phyloP scores from a whole-genome alignment of 116 monocot species.

The Trichopus zeylanicus region DNA sequence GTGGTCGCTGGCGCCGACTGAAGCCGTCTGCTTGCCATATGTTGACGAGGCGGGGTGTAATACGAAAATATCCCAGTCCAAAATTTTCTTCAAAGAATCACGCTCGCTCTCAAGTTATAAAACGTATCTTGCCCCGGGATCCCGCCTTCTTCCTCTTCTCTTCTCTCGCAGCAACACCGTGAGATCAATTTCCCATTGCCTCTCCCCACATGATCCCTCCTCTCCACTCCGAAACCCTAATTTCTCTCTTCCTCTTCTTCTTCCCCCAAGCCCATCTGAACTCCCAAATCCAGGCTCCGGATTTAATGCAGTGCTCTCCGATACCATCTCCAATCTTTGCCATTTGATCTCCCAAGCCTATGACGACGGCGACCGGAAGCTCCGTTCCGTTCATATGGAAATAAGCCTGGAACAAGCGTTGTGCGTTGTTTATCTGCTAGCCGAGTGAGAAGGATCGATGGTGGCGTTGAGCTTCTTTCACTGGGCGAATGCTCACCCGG shows the following conservation, averaged over 20 bases:
- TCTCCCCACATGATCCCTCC: slow-evolving; percentile 8
- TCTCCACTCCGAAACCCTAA: not conserved
- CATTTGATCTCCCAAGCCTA: slow-evolving; percentile 26
- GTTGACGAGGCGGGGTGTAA: no score
- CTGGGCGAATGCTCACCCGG: slow-evolving; percentile 37
- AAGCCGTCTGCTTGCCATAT: no score
- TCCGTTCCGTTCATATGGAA: slow-evolving; percentile 27
- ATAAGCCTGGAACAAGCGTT: slow-evolving; percentile 47
- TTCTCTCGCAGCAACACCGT: not conserved
- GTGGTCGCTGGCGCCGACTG: no score
- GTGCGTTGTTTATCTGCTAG: slow-evolving; percentile 40
- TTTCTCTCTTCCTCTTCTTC: not conserved
- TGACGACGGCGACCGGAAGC: slow-evolving; percentile 45
- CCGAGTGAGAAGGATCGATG: slow-evolving; percentile 54
- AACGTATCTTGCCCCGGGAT: no score
- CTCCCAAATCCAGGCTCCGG: no score
- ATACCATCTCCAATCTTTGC: no score
- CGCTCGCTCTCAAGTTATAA: no score
- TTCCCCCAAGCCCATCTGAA: no score
- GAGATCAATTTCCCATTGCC: not conserved
- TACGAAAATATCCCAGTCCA: no score
- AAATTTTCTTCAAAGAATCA: no score
- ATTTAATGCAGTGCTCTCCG: no score
- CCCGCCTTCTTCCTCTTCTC: slow-evolving; percentile 1
- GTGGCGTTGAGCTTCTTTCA: slow-evolving; percentile 70